Conservation (phyloP, 2,329 filamentous ascomycete species). For the Tolypocladium sp. region DNA sequence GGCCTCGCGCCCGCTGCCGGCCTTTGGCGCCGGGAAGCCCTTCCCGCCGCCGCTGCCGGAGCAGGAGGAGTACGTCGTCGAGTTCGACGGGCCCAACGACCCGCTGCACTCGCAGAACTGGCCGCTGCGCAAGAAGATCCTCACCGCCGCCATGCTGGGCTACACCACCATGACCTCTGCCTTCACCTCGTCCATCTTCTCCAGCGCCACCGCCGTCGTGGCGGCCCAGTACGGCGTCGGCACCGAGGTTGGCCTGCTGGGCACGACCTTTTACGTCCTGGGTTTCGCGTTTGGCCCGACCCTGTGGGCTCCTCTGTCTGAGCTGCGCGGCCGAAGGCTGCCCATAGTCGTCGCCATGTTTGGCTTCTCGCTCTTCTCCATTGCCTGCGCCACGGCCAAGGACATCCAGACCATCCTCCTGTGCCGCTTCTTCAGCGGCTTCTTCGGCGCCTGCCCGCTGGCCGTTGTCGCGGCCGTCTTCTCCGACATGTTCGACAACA, state of each 20-base stretch:
- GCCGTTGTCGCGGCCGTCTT: constrained; percentile 64
- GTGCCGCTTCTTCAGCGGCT: constrained; percentile 64
- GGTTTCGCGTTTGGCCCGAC: constrained; percentile 64
- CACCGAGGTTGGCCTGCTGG: constrained; percentile 52
- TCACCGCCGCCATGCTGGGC: constrained; percentile 59
- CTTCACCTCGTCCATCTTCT: constrained; percentile 71
- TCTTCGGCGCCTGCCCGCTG: constrained; percentile 61
- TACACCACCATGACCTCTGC: constrained; percentile 64
- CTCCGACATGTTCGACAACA: constrained; percentile 62
- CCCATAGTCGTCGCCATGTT: constrained; percentile 54
- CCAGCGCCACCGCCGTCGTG: constrained; percentile 50
- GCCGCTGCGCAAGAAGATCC: constrained; percentile 67
- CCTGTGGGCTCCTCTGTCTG: constrained; percentile 65
- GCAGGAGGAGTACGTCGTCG: constrained; percentile 70
- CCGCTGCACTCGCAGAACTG: constrained; percentile 85
- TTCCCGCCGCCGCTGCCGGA: constrained; percentile 63
- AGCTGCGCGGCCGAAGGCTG: constrained; percentile 58
- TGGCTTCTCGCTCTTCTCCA: constrained; percentile 60
- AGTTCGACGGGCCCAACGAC: constrained; percentile 77
- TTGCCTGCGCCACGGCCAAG: constrained; percentile 55
- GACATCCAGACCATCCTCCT: constrained; percentile 62
- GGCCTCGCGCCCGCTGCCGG: constrained; percentile 51
- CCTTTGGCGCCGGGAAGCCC: constrained; percentile 65
- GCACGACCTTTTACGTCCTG: constrained; percentile 61
- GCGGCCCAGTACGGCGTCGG: constrained; percentile 51